Base-by-base conservation (phyloP, 345 rosid genomes). In the Citrus trifoliata region DNA sequence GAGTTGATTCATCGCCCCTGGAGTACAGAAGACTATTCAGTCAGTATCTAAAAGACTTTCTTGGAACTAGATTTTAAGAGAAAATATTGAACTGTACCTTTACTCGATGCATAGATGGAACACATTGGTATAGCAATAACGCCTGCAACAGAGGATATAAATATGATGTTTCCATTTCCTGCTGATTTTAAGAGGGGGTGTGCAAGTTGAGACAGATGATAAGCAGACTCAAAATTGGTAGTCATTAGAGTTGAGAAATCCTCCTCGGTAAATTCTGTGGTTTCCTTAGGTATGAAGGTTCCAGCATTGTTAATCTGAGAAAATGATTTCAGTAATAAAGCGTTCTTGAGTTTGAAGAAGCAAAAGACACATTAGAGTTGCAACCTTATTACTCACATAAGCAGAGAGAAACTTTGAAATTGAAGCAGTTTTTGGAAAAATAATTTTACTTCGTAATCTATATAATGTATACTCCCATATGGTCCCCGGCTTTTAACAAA, bases 221-320 rank as follows among this genome's bases (percentile, higher is more conserved):
- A 88, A 24, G 80, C 72, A 40, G 91, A 83, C 77, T 89, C 88
- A 12, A 89, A 80, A 76, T 89, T 87, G 19, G 90, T 84, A 8
- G 72, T 32, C 77, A 84, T 67, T 35, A 87, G 7, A 21, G 27
- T 66, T 8, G 86, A 40, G 66, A 66, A 78, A 67, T 89, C 89
- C 62, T 83, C 87, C 0, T 28, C 51, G n/a, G 85, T 73, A 70
- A 71, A 76, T 59, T 79, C 87, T 13, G 67, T 62, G 2, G 79
- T 80, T 6, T 82, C 87, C 71, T 89, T 89, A 69, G 83, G 66
- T 33, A 84, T 53, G 55, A 35, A 30, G 22, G 81, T 78, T 3
- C 88, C 92, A 2, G 86, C 90, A 79, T 87, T 87, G 70, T 85
- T 89, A 16, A 89, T 82, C 92, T 89, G 59, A 51, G 3, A n/a